phyloP scores from a whole-genome alignment of 768 basidiomycete species.

The Obba rivulosa region DNA sequence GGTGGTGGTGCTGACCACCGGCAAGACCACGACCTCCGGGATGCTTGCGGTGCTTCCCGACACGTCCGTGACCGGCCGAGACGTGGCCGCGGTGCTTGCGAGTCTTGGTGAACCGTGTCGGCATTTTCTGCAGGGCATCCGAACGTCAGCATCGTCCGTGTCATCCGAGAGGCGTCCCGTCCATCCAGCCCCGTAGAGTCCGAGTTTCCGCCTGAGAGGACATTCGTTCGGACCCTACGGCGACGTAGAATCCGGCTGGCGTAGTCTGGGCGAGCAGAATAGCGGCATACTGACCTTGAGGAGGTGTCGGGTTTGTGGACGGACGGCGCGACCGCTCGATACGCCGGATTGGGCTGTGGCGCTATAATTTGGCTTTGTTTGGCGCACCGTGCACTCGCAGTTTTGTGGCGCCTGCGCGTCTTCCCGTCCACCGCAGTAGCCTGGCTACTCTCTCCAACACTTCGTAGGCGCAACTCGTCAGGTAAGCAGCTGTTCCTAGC shows the following conservation, averaged over 20 bases:
- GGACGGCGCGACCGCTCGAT: conserved; percentile 11
- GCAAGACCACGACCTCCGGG: conserved; percentile 99
- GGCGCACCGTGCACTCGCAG: neutral
- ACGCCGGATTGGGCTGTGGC: conserved; percentile 8
- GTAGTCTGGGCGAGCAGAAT: conserved; percentile 17
- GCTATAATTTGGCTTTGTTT: conserved; percentile 10
- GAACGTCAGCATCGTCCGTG: conserved; percentile 18
- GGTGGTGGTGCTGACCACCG: conserved; percentile 99
- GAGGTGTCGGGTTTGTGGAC: conserved; percentile 32
- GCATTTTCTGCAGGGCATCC: conserved; percentile 58
- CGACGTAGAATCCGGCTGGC: conserved; percentile 12
- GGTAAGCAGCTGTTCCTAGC: conserved; percentile 14
- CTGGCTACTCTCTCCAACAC: neutral
- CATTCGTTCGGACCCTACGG: conserved; percentile 13
- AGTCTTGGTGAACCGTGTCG: conserved; percentile 94
- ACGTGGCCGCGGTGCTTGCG: conserved; percentile 99
- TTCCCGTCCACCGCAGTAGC: too few species aligned
- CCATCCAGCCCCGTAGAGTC: conserved; percentile 50
- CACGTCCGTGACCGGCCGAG: conserved; percentile 99
- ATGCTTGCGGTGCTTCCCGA: conserved; percentile 99
- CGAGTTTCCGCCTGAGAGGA: conserved; percentile 11
- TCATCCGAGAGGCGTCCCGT: conserved; percentile 29
- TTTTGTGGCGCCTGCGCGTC: neutral
- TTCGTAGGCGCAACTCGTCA: neutral
- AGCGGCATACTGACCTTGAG: conserved; percentile 61